Evolutionary conservation across 2,329 filamentous ascomycete species (phyloP).

Genomic region (Talaromyces marneffei): DNA sequence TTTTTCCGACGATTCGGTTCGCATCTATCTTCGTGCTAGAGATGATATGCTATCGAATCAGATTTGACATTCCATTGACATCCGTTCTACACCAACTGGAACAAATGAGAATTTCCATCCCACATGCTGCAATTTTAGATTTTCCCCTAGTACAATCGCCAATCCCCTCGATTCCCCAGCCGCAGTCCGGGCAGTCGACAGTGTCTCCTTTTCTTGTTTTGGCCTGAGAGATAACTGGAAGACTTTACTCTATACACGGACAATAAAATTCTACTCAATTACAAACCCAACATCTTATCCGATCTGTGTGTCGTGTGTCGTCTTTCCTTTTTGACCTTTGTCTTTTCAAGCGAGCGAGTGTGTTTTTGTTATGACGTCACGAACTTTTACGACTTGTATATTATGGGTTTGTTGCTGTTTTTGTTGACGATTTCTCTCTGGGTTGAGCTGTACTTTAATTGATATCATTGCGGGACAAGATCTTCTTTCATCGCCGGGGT

Average conservation of each 20-base stretch:
- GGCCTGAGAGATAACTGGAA: conserved; percentile 9
- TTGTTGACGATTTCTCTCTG: conserved; percentile 1
- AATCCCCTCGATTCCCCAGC: not conserved
- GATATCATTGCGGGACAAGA: conserved; percentile 7
- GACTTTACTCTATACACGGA: conserved; percentile 5
- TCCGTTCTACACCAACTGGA: conserved; percentile 8
- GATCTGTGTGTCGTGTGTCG: not conserved
- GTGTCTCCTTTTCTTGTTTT: conserved; percentile 7
- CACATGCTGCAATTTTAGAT: not conserved
- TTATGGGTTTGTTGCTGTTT: not conserved
- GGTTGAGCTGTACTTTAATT: conserved; percentile 2
- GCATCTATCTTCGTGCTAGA: not conserved
- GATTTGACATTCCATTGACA: conserved; percentile 4
- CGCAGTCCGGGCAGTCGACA: conserved; percentile 9
- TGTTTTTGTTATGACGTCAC: conserved; percentile 8
- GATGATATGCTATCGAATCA: not conserved
- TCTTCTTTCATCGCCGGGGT: not conserved
- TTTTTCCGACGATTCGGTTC: not conserved
- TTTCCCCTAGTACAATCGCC: not conserved
- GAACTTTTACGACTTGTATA: conserved; percentile 1
- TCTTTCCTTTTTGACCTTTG: not conserved
- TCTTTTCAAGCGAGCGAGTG: not conserved
- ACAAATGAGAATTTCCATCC: not conserved
- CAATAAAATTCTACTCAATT: conserved; percentile 11
- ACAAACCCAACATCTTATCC: not conserved